These are phyloP conservation scores for Phyllostachys edulis DNA, from an alignment of 176 grass and related monocot species.

Conservation along the genomic window DNA sequence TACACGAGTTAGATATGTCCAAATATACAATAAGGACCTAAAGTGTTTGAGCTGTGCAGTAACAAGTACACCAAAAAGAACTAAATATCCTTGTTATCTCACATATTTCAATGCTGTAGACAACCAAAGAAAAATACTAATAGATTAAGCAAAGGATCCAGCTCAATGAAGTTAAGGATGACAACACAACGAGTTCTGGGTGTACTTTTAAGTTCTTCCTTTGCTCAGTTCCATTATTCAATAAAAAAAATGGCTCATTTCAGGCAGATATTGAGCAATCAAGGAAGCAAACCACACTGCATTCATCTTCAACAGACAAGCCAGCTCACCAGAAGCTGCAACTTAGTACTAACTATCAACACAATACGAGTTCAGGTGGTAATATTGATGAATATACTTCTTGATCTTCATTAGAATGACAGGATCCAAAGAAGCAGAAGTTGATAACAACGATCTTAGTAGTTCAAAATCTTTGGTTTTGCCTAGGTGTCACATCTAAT, in stretches of 20 bases:
- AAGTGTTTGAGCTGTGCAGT: background rate
- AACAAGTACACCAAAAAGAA: background rate
- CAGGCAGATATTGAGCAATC: slow-evolving; percentile 43
- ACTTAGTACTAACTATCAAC: background rate
- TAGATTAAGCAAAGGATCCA: slow-evolving; percentile 6
- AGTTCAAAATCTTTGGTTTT: slow-evolving; percentile 22
- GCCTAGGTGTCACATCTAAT: slow-evolving; percentile 7
- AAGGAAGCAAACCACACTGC: slow-evolving; percentile 28
- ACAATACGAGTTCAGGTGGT: slow-evolving; percentile 1
- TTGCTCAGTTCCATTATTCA: slow-evolving; percentile 20
- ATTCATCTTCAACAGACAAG: slow-evolving; percentile 23
- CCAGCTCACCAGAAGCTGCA: slow-evolving; percentile 33
- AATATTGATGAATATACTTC: slow-evolving; percentile 20
- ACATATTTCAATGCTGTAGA: slow-evolving; percentile 16
- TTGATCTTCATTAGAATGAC: background rate
- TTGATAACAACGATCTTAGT: background rate
- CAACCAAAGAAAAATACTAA: background rate
- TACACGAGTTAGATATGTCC: background rate
- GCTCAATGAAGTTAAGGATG: slow-evolving; percentile 19
- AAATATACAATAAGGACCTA: slow-evolving; percentile 10
- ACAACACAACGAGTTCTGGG: background rate
- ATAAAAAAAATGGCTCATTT: slow-evolving; percentile 13
- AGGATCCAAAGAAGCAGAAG: slow-evolving; percentile 28
- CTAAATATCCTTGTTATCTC: background rate
- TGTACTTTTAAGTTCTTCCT: slow-evolving; percentile 20